These are phyloP conservation scores for Phytopythium vexans DNA, from an alignment of 352 stramenopile genomes.

Conservation along the genomic window DNA sequence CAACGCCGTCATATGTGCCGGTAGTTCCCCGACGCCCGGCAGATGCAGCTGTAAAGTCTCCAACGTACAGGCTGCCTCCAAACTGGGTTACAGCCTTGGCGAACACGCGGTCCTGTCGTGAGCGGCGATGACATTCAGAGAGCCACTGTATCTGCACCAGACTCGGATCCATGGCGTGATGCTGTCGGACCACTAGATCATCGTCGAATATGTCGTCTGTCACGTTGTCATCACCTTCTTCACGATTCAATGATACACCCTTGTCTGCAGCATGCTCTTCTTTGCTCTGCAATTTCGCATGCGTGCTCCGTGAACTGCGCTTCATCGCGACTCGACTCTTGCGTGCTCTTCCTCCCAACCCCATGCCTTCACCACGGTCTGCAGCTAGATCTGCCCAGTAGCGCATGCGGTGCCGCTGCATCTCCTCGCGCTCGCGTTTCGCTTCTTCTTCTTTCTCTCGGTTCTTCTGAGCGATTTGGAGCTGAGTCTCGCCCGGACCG, in stretches of 20 bases:
- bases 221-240: neutral
- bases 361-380: conserved; percentile 21
- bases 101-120: conserved; percentile 33
- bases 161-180: conserved; percentile 22
- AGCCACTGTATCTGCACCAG: conserved; percentile 52
- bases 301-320: no score
- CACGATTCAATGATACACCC: neutral
- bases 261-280: neutral
- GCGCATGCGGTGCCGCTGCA: conserved; percentile 62
- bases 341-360: conserved; percentile 19
- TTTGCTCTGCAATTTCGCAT: conserved; percentile 3
- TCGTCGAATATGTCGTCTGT: conserved; percentile 6
- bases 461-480: conserved; percentile 34
- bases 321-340: no score
- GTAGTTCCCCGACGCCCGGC: neutral
- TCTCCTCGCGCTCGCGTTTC: conserved; percentile 44
- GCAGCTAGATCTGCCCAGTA: conserved; percentile 46
- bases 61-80: conserved; percentile 65
- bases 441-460: conserved; percentile 46
- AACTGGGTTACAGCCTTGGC: conserved; percentile 63
- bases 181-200: conserved; percentile 8
- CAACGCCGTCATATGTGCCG: conserved; percentile 63
- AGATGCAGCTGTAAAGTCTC: conserved; percentile 41
- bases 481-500: conserved; percentile 54
- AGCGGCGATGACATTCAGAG: conserved; percentile 35